Evolutionary conservation across 495 filamentous ascomycete genomes (phyloP).

Genomic region (Aspergillus ellipticus): DNA sequence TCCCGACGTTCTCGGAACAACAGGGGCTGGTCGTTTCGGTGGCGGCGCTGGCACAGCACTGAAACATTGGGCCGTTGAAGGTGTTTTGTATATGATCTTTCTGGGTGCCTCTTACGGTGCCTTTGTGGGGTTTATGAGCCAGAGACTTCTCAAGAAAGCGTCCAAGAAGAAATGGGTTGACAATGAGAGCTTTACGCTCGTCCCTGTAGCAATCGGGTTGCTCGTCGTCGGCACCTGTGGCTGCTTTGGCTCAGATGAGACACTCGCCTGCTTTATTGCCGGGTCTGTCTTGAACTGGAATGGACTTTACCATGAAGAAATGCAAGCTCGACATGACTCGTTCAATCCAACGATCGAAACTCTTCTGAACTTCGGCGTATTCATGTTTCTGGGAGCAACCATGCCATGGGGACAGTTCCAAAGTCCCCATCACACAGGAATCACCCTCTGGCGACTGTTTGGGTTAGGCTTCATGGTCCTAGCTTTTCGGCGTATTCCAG

Average conservation of each 20-base stretch:
- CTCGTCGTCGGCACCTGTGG: slow-evolving; percentile 40
- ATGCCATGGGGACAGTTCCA: slow-evolving; percentile 39
- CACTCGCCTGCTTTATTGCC: slow-evolving; percentile 38
- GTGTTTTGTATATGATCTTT: slow-evolving; percentile 39
- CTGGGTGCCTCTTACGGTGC: slow-evolving; percentile 33
- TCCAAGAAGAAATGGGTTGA: slow-evolving; percentile 35
- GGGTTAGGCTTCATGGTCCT: slow-evolving; percentile 31
- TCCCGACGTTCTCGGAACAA: slow-evolving; percentile 28
- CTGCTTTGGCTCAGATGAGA: slow-evolving; percentile 38
- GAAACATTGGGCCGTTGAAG: slow-evolving; percentile 40
- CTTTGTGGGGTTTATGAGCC: slow-evolving; percentile 29
- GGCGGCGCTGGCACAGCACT: slow-evolving; percentile 30
- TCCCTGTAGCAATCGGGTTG: slow-evolving; percentile 32
- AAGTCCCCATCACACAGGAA: slow-evolving; percentile 24
- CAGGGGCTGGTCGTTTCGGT: slow-evolving; percentile 31
- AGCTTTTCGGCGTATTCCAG: slow-evolving; percentile 36
- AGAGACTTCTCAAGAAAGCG: slow-evolving; percentile 27
- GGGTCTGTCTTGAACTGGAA: slow-evolving; percentile 40
- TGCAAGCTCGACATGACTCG: slow-evolving; percentile 34
- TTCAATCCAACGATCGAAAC: slow-evolving; percentile 36
- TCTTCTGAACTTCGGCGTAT: slow-evolving; percentile 37
- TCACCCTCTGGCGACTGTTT: slow-evolving; percentile 29
- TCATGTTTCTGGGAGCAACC: slow-evolving; percentile 42
- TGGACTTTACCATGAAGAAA: slow-evolving; percentile 30
- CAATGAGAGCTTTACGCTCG: slow-evolving; percentile 29